phyloP scores from a whole-genome alignment of 345 rosid species.

The Excoecaria cochinchinensis region DNA sequence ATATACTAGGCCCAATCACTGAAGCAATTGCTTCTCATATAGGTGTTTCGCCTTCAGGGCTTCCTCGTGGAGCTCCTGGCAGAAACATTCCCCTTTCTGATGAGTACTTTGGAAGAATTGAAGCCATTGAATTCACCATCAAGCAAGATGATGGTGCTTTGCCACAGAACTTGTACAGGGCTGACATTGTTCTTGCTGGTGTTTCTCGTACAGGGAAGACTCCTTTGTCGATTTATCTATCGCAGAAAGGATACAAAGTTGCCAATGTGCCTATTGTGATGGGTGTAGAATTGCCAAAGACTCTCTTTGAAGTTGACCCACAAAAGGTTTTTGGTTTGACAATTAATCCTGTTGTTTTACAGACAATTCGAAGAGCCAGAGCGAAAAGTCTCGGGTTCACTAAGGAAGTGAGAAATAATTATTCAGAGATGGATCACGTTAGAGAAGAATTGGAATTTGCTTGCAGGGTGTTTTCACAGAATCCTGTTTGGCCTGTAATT shows the following conservation, averaged over 20 bases:
- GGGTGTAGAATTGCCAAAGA: slow-evolving; percentile 63
- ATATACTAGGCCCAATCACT: slow-evolving; percentile 83
- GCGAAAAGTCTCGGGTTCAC: slow-evolving; percentile 71
- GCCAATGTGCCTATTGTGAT: slow-evolving; percentile 82
- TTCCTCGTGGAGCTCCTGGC: slow-evolving; percentile 70
- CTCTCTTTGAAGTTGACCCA: slow-evolving; percentile 59
- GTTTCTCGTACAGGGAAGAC: slow-evolving; percentile 90
- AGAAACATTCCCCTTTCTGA: slow-evolving; percentile 51
- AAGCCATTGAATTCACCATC: slow-evolving; percentile 86
- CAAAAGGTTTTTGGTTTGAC: slow-evolving; percentile 76
- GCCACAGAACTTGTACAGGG: slow-evolving; percentile 66
- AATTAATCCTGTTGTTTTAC: slow-evolving; percentile 67
- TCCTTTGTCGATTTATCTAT: slow-evolving; percentile 70
- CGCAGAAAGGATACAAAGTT: slow-evolving; percentile 86
- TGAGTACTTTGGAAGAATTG: slow-evolving; percentile 67
- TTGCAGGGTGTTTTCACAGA: slow-evolving; percentile 55
- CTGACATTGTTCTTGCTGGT: slow-evolving; percentile 72
- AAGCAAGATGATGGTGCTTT: slow-evolving; percentile 86
- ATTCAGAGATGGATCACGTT: slow-evolving; percentile 74
- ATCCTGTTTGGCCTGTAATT: slow-evolving; percentile 84
- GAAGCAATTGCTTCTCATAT: slow-evolving; percentile 75
- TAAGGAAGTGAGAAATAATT: slow-evolving; percentile 48
- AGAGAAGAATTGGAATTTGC: slow-evolving; percentile 69
- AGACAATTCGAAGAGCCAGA: slow-evolving; percentile 67
- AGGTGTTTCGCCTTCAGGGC: slow-evolving; percentile 80